phyloP scores from a whole-genome alignment of 371 early-diverging fungal species.

The Chytridium lagenaria region DNA sequence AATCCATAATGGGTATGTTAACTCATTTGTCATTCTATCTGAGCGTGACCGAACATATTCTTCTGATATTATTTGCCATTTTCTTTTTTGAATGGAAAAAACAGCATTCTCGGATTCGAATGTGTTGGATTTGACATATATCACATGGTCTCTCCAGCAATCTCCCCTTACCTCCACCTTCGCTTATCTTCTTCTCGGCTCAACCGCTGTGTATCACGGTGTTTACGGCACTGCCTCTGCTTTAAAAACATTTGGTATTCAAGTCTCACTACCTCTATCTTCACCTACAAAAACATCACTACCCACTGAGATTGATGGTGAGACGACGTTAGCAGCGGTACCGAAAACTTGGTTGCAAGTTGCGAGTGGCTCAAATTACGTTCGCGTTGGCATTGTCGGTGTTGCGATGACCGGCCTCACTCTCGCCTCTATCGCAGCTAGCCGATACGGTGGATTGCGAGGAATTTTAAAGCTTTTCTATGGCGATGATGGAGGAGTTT shows the following conservation, averaged over 20 bases:
- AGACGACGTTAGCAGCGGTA: not conserved
- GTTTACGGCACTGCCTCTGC: not conserved
- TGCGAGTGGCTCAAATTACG: not conserved
- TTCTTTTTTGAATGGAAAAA: too few species aligned
- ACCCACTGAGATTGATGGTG: not conserved
- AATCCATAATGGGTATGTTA: conserved; percentile 29
- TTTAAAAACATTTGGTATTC: not conserved
- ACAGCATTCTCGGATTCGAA: conserved; percentile 32
- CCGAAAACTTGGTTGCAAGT: not conserved
- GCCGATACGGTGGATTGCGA: not conserved
- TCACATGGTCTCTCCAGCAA: conserved; percentile 18
- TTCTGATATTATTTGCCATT: too few species aligned
- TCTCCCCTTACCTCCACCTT: not conserved
- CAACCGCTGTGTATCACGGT: not conserved
- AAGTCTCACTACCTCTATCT: not conserved
- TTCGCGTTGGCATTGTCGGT: not conserved
- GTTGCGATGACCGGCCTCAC: not conserved
- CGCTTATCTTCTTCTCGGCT: not conserved
- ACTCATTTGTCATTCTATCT: not conserved
- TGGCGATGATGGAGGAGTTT: not conserved
- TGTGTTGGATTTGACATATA: conserved; percentile 34
- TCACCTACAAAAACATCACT: not conserved
- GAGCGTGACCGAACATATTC: too few species aligned
- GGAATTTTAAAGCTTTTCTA: not conserved
- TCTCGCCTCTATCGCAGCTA: not conserved